phyloP scores from a whole-genome alignment of 176 grass and related monocot genomes.

The Puya raimondii region DNA sequence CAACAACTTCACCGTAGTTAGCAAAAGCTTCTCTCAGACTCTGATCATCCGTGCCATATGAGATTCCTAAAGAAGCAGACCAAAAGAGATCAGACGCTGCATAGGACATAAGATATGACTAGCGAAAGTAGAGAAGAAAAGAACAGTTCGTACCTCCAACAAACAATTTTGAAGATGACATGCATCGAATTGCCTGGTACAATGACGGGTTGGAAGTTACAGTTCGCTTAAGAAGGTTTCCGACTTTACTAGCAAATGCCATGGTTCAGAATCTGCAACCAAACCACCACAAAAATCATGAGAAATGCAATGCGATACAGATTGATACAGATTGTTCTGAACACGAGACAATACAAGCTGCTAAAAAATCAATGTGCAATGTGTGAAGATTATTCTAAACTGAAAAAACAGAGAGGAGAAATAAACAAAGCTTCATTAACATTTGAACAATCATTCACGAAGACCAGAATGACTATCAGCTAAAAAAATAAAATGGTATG shows the following conservation, averaged over 20 bases:
- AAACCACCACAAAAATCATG: not conserved
- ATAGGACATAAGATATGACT: not conserved
- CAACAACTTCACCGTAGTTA: conserved; percentile 47
- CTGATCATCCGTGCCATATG: conserved; percentile 60
- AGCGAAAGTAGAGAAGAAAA: not conserved
- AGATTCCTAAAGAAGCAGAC: conserved; percentile 29
- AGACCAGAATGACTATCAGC: no score
- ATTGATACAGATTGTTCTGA: not conserved
- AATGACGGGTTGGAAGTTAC: conserved; percentile 28
- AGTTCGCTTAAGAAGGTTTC: conserved; percentile 44
- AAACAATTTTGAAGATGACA: conserved; percentile 66
- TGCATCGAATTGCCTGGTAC: conserved; percentile 48
- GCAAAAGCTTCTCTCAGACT: conserved; percentile 44
- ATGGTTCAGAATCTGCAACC: conserved; percentile 11
- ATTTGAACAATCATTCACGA: no score
- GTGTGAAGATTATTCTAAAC: no score
- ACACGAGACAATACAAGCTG: no score
- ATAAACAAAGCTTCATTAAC: no score
- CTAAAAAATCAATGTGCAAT: no score
- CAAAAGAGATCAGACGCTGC: not conserved
- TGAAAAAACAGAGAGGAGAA: no score
- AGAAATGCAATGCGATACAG: not conserved
- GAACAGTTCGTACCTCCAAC: conserved; percentile 32
- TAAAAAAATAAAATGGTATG: no score
- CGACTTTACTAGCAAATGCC: conserved; percentile 51